phyloP scores from a whole-genome alignment of 1,139 yeast species.

The Candida glucosophila region DNA sequence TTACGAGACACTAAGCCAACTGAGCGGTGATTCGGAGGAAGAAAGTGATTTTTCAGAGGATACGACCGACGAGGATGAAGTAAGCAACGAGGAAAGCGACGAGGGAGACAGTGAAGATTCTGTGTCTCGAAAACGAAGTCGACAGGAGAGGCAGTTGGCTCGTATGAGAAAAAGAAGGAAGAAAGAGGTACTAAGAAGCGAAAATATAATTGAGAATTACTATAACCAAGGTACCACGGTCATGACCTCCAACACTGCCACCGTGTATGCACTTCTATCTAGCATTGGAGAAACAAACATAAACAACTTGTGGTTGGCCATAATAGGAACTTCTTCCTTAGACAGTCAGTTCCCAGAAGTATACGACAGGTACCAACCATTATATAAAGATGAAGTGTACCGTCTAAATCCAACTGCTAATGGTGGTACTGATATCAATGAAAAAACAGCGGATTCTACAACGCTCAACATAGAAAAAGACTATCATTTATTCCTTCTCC shows the following conservation, averaged over 20 bases:
- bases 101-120: constrained; percentile 13
- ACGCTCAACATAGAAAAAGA: constrained; percentile 68
- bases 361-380: constrained; percentile 63
- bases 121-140: constrained; percentile 20
- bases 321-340: constrained; percentile 80
- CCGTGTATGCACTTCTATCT: constrained; percentile 71
- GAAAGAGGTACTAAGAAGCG: constrained; percentile 33
- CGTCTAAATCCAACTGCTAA: constrained; percentile 42
- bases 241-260: constrained; percentile 67
- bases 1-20: constrained; percentile 40
- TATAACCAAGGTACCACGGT: constrained; percentile 79
- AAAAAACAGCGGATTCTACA: constrained; percentile 57
- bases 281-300: constrained; percentile 54
- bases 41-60: constrained; percentile 14
- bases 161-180: constrained; percentile 23
- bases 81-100: too few relatives aligned
- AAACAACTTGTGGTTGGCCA: constrained; percentile 75
- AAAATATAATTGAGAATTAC: constrained; percentile 61
- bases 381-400: constrained; percentile 74
- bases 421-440: constrained; percentile 4
- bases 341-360: constrained; percentile 71
- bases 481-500: constrained; percentile 73
- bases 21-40: constrained; percentile 7
- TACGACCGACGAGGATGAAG: constrained; percentile 12
- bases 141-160: constrained; percentile 16